Base-by-base conservation (phyloP, 2,329 filamentous ascomycete genomes). In the Xylariaceae sp. region DNA sequence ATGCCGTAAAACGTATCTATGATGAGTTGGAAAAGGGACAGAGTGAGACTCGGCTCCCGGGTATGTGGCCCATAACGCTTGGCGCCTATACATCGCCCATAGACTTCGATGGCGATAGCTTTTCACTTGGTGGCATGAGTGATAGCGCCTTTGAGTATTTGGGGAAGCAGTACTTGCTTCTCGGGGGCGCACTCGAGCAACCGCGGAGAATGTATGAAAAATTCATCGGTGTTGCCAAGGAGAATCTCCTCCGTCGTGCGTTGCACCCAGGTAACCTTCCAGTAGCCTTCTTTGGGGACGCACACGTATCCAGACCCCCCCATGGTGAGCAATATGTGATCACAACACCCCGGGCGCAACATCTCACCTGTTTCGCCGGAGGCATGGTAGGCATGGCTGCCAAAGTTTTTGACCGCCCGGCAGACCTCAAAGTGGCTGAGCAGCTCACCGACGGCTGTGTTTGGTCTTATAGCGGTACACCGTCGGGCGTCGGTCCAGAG, bases 71-170 rank as follows among this genome's bases (percentile, higher is more conserved):
- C 0, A 71, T 83, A 2, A 68, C 74, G 6, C 69, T 87, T 13
- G 75, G 83, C 56, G 72, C 71, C 0, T 67, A 70, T 58, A 81
- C 80, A 0, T 85, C 86, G 4, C 74, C 84, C 10, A 77, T 89
- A 32, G 81, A 83, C 40, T 68, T 69, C 29, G 60, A 55, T 9
- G 73, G 81, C 42, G 79, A 86, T 57, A 71, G 80, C 36, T 83
- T 82, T 58, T 79, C 78, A 0, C 73, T 83, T 2, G 82, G 81
- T 37, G 81, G 77, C 30, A 81, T 80, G 76, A 76, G 79, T 3
- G 82, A 85, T 64, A 83, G 81, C 11, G 68, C 81, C 1, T 85
- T 84, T 57, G 82, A 85, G 64, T 93, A 92, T 67, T 80, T 89
- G 59, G 77, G 81, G 0, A 74, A 90, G 66, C 79, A 88, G 66